These are phyloP conservation scores for Erigeron canadensis DNA, from an alignment of 129 eudicot species.

Conservation along the genomic window DNA sequence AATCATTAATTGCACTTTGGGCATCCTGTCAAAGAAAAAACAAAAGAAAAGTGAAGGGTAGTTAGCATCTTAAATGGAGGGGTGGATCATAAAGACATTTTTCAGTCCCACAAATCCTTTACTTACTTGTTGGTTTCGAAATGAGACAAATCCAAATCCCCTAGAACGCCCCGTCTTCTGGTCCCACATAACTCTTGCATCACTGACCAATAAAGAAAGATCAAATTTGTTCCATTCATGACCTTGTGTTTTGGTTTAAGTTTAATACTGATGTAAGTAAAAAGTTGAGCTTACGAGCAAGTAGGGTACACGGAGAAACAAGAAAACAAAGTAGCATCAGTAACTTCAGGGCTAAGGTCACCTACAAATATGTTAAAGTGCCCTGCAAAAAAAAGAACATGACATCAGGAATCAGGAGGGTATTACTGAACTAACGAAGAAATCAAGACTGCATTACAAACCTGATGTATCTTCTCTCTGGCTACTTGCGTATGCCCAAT, in stretches of 20 bases:
- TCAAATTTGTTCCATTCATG: background rate
- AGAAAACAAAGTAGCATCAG: conserved; percentile 86
- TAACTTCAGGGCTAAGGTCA: conserved; percentile 96
- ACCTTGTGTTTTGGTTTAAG: background rate
- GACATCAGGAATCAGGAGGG: conserved; percentile 5
- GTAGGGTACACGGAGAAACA: conserved; percentile 81
- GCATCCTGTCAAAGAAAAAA: conserved; percentile 33
- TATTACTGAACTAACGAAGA: background rate
- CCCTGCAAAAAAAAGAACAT: conserved; percentile 38
- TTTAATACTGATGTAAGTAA: background rate
- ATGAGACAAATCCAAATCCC: conserved; percentile 98
- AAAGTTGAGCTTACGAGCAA: conserved; percentile 80
- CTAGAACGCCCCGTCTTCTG: conserved; percentile 98
- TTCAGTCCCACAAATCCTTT: background rate
- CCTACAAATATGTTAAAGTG: conserved; percentile 97
- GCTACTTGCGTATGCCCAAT: conserved; percentile 90
- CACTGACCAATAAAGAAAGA: conserved; percentile 42
- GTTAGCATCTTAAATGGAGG: conserved; percentile 7
- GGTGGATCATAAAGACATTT: background rate
- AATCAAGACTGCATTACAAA: conserved; percentile 19
- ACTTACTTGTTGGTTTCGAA: conserved; percentile 89
- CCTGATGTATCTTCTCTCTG: conserved; percentile 96
- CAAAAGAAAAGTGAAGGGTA: conserved; percentile 3
- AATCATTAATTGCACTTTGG: conserved; percentile 40
- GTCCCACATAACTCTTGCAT: conserved; percentile 99